Evolutionary conservation across 2,329 filamentous ascomycete species (phyloP), one percentile per base, ranked within the genome.

Genomic region (Colletotrichum coccodes): DNA sequence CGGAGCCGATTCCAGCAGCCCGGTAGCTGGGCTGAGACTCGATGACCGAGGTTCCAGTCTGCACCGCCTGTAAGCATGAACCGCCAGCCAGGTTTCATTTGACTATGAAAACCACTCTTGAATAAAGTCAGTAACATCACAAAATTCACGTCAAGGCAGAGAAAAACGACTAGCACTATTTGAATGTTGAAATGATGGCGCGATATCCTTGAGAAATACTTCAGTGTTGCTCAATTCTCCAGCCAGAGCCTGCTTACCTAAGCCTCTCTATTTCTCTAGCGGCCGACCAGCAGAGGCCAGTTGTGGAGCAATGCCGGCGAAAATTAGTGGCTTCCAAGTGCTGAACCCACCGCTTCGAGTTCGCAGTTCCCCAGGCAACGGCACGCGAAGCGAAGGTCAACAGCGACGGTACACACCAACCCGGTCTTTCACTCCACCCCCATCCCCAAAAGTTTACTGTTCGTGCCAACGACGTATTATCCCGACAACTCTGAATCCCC

Each of bases 351-450:
- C 38, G 47, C 65, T 42, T 23, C 40, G 11, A 60, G 47, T 44
- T 60, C 38, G 42, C 12, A 47, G 66, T 69, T 52, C 58, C 66
- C 56, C 32, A 30, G 66, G 66, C 62, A 69, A 69, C 66, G 62
- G 54, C 21, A 64, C 64, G 54, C 66, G 66, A 69, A 64, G 56
- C 46, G 47, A 69, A 65, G 40, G 66, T 69, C 66, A 69, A 69
- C 61, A 69, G 66, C 56, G 40, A 54, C 28, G 34, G 49, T 53
- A 56, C 53, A 64, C 66, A 68, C 65, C 54, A 60, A 56, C 66
- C 54, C 32, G 47, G 61, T 49, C 65, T 42, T 60, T 66, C 61
- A 56, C 62, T 66, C 66, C 62, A 60, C 66, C 56, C 40, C 56
- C 44, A 63, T 62, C 42, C 44, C 64, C 62, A 66, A 69, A 64